These are phyloP conservation scores for Epichloe sibirici DNA, from an alignment of 2,329 filamentous ascomycete species.

Conservation along the genomic window DNA sequence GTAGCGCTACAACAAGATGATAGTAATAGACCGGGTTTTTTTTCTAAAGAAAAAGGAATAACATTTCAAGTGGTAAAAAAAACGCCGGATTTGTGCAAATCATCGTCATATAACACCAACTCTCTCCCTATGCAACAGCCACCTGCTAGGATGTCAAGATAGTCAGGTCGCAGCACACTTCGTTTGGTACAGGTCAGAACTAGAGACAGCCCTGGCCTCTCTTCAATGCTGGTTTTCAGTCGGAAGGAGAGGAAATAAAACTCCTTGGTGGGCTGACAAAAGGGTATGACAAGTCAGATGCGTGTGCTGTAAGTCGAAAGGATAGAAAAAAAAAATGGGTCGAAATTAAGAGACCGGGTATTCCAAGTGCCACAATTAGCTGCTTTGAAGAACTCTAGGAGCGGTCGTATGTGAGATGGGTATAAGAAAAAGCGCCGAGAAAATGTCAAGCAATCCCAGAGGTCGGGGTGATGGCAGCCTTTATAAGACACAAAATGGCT, in stretches of 20 bases:
- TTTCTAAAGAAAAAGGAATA: background rate
- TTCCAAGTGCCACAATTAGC: no score
- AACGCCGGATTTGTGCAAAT: constrained; percentile 13
- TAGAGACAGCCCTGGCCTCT: background rate
- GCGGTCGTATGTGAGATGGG: background rate
- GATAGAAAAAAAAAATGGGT: background rate
- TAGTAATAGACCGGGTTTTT: background rate
- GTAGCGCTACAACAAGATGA: background rate
- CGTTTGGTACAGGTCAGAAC: background rate
- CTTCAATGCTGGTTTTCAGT: background rate
- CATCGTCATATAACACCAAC: constrained; percentile 2
- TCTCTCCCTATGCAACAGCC: background rate
- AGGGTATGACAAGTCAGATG: background rate
- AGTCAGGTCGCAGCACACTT: constrained; percentile 10
- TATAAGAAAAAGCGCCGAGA: background rate
- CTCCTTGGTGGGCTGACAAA: background rate
- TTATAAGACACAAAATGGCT: background rate
- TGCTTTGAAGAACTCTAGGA: no score
- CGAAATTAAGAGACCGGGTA: background rate
- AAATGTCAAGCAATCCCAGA: background rate
- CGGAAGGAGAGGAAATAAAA: background rate
- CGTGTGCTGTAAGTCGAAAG: background rate
- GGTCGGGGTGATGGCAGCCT: no score
- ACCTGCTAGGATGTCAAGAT: background rate
- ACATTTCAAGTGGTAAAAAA: constrained; percentile 5